Conservation (phyloP, 2,329 filamentous ascomycete species). For the Cryphonectria japonica region DNA sequence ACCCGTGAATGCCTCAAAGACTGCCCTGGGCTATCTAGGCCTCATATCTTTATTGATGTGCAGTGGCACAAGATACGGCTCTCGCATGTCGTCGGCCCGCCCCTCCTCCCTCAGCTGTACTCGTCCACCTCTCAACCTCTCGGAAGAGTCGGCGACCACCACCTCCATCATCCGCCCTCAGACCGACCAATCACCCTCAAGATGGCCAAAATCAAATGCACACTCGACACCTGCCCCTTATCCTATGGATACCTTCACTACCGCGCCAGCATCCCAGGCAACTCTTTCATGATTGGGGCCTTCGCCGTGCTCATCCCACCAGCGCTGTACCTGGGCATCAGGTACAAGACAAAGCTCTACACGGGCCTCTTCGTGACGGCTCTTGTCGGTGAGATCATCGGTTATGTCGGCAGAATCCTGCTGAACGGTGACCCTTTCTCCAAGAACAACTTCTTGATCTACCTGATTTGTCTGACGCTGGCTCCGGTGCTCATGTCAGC, state of each 20-base stretch:
- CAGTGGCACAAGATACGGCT: not conserved
- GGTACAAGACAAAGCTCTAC: conserved; percentile 30
- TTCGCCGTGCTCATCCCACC: conserved; percentile 28
- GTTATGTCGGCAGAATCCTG: conserved; percentile 50
- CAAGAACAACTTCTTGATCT: conserved; percentile 3
- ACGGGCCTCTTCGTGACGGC: conserved; percentile 44
- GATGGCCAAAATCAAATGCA: conserved; percentile 1
- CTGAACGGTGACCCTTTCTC: conserved; percentile 49
- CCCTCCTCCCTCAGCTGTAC: not conserved
- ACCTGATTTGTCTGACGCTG: conserved; percentile 9
- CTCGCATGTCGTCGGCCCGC: not conserved
- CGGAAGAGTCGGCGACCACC: not conserved
- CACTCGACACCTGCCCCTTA: conserved; percentile 10
- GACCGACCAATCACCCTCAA: not conserved
- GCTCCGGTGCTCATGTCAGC: conserved; percentile 14
- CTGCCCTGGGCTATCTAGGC: not conserved
- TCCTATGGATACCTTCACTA: conserved; percentile 13
- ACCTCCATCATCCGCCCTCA: not conserved
- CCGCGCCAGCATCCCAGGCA: conserved; percentile 35
- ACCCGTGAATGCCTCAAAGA: not conserved
- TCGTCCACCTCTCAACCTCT: not conserved
- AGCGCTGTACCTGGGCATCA: conserved; percentile 28
- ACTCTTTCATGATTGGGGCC: conserved; percentile 30
- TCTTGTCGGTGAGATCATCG: conserved; percentile 50
- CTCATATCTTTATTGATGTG: not conserved